Evolutionary conservation across 768 basidiomycete species (phyloP), one percentile per base, ranked within the genome.

Genomic region (Myochromella boudieri): DNA sequence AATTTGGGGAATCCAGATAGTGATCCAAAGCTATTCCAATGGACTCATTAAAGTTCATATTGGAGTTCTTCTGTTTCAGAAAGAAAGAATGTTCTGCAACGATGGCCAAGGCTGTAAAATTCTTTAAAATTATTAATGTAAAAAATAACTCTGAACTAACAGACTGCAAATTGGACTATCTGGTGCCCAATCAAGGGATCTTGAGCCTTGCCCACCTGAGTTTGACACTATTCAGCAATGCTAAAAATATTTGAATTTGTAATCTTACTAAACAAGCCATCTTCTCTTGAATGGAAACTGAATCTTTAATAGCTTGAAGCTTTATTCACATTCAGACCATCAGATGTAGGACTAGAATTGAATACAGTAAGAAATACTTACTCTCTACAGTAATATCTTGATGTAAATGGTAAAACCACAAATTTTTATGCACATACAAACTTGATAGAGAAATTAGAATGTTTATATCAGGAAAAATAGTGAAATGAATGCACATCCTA

Each of bases 81-180:
- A 49, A 54, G 31, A 42, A 54, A 6, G 52, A 54, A 20, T 46
- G 52, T 22, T 54, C 52, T 20, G 52, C 52, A 32, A 54, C 32
- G 29, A 54, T 54, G 5, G 42, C 52, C 12, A 54, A 33, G 8
- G 48, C 52, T 54, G 12, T n/a, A n/a, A n/a, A n/a, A n/a, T n/a
- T n/a, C n/a, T n/a, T n/a, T n/a, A n/a, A n/a, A n/a, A n/a, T n/a
- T n/a, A n/a, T n/a, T n/a, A n/a, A n/a, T n/a, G n/a, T n/a, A n/a
- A n/a, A n/a, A n/a, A n/a, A n/a, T n/a, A n/a, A n/a, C n/a, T n/a
- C n/a, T n/a, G 11, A 31, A 22, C n/a, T n/a, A n/a, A n/a, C n/a
- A n/a, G n/a, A n/a, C n/a, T 21, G 26, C 52, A 21, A 54, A 37
- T 14, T 49, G 44, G 21, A 28, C 49, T 29, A 51, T 51, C 21